These are phyloP conservation scores for Coniochaeta sp. DNA, from an alignment of 2,329 filamentous ascomycete genomes.

Conservation along the genomic window DNA sequence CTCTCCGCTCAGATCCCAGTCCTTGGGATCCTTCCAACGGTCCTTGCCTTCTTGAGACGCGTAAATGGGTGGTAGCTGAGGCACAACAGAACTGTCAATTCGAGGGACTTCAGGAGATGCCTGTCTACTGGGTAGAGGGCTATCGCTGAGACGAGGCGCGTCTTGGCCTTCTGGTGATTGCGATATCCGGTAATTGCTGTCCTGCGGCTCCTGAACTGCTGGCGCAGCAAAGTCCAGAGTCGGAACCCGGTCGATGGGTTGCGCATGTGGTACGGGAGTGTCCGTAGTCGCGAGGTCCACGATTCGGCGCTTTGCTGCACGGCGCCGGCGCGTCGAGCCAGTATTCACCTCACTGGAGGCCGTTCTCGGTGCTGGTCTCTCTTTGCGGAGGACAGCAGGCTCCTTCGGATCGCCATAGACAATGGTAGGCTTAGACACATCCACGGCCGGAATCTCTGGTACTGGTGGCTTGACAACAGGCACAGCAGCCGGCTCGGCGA, in stretches of 20 bases:
- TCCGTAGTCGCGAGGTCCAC: conserved; percentile 55
- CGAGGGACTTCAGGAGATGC: conserved; percentile 25
- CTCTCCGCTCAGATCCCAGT: conserved; percentile 65
- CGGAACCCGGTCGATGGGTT: conserved; percentile 19
- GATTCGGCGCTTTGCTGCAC: conserved; percentile 54
- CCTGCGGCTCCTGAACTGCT: background rate
- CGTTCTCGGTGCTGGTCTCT: conserved; percentile 43
- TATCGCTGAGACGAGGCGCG: conserved; percentile 21
- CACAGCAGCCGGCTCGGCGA: conserved; percentile 64
- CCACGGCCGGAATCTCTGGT: conserved; percentile 53
- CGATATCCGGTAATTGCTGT: conserved; percentile 37
- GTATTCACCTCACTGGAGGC: conserved; percentile 51
- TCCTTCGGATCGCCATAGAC: conserved; percentile 45
- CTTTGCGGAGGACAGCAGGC: conserved; percentile 48
- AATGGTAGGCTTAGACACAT: conserved; percentile 61
- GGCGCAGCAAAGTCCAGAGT: background rate
- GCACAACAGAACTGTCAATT: conserved; percentile 27
- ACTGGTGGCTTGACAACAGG: conserved; percentile 67
- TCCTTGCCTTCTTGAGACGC: conserved; percentile 21
- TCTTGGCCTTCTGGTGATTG: conserved; percentile 28
- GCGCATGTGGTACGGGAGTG: conserved; percentile 13
- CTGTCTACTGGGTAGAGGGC: conserved; percentile 18
- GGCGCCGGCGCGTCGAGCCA: conserved; percentile 51
- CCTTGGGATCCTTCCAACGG: conserved; percentile 34
- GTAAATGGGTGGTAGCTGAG: conserved; percentile 24